Evolutionary conservation across 768 basidiomycete genomes (phyloP).

Genomic region (Flagelloscypha sp.): DNA sequence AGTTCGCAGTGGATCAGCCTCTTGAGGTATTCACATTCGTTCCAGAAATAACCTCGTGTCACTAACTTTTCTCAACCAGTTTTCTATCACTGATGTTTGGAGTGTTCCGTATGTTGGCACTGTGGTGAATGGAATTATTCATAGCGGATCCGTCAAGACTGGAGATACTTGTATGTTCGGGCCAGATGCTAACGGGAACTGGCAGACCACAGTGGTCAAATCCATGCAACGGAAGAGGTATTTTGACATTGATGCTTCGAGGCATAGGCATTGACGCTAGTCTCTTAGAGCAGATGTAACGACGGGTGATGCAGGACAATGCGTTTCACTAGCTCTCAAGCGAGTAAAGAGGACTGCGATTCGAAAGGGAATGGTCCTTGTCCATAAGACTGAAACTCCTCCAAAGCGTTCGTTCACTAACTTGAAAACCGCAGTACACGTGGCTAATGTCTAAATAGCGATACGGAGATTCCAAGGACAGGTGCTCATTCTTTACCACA

Average conservation of each 20-base stretch:
- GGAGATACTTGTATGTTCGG: conserved; percentile 82
- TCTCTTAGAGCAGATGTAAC: conserved; percentile 61
- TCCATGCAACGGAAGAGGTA: conserved; percentile 93
- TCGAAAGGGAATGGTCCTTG: conserved; percentile 92
- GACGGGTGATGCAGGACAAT: conserved; percentile 90
- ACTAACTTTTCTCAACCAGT: conserved; percentile 37
- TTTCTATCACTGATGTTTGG: conserved; percentile 81
- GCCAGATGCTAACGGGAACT: conserved; percentile 90
- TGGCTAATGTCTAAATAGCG: conserved; percentile 32
- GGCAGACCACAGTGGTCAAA: conserved; percentile 70
- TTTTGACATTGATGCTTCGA: conserved; percentile 1
- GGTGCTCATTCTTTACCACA: conserved; percentile 88
- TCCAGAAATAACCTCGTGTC: conserved; percentile 2
- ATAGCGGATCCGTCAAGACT: conserved; percentile 63
- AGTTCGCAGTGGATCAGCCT: conserved; percentile 73
- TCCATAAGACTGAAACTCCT: conserved; percentile 67
- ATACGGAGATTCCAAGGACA: conserved; percentile 86
- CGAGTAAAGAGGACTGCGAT: conserved; percentile 73
- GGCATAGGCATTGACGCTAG: conserved; percentile 1
- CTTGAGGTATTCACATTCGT: conserved; percentile 48
- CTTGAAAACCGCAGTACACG: conserved; percentile 4
- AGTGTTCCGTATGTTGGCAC: conserved; percentile 82
- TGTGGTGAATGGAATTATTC: conserved; percentile 78
- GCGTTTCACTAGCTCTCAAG: conserved; percentile 89
- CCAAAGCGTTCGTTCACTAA: conserved; percentile 51